Conservation (phyloP, 768 basidiomycete species). For the Krasilnikovozyma curviuscula region DNA sequence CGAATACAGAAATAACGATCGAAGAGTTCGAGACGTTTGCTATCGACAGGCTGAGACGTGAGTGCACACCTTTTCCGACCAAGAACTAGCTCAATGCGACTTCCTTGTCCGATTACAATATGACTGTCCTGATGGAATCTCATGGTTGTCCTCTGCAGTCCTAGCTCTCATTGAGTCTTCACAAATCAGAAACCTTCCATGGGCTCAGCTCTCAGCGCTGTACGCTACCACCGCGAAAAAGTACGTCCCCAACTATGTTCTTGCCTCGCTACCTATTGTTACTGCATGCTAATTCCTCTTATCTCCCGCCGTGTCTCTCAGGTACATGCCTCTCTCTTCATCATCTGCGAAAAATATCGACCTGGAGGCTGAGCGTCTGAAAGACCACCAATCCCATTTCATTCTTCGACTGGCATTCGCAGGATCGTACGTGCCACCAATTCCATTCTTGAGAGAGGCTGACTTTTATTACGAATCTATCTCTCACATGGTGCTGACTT, state of each 20-base stretch:
- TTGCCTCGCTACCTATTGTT: no score
- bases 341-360: conserved; percentile 35
- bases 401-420: conserved; percentile 87
- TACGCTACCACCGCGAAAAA: conserved; percentile 47
- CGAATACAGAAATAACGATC: conserved; percentile 67
- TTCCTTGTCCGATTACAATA: conserved; percentile 18
- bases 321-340: conserved; percentile 52
- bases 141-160: conserved; percentile 26
- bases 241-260: no score
- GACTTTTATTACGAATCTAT: background rate
- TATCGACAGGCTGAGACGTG: conserved; percentile 53
- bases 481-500: background rate
- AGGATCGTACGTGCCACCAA: conserved; percentile 29
- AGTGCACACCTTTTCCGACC: background rate
- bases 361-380: conserved; percentile 45
- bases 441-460: background rate
- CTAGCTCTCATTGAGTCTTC: conserved; percentile 83
- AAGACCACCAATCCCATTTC: conserved; percentile 81
- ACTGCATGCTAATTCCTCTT: no score
- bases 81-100: background rate
- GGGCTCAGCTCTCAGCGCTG: conserved; percentile 51
- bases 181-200: conserved; percentile 58
- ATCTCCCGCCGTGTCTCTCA: no score
- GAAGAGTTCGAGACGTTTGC: conserved; percentile 91
- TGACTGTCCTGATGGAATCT: background rate